Conservation (phyloP, 2,329 filamentous ascomycete genomes). For the Fusarium sp. region DNA sequence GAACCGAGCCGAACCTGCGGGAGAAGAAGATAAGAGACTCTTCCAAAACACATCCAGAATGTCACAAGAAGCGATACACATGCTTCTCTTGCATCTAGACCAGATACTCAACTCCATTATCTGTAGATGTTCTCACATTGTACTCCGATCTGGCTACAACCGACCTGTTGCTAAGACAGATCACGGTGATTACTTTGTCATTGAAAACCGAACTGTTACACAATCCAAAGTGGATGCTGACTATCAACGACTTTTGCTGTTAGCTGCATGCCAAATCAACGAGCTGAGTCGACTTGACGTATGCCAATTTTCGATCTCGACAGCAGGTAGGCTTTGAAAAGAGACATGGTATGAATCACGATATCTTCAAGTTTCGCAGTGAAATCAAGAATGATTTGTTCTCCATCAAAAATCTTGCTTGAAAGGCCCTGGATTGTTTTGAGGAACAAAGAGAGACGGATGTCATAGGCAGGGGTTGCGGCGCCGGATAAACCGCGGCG, state of each 20-base stretch:
- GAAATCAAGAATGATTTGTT: slow-evolving; percentile 4
- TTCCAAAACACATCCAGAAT: slow-evolving; percentile 4
- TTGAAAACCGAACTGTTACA: background rate
- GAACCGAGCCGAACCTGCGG: slow-evolving; percentile 21
- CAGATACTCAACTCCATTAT: slow-evolving; percentile 14
- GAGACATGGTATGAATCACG: background rate
- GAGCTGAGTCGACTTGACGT: background rate
- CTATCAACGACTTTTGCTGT: background rate
- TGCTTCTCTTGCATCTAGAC: slow-evolving; percentile 11
- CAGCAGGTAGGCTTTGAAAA: background rate
- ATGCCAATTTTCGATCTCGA: background rate
- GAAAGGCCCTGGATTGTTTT: background rate
- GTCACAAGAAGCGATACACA: slow-evolving; percentile 21
- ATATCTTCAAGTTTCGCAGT: background rate
- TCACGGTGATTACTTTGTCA: background rate
- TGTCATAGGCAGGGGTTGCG: slow-evolving; percentile 5
- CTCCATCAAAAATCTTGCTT: background rate
- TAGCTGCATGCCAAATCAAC: background rate
- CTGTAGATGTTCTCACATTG: slow-evolving; percentile 5
- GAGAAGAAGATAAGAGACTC: slow-evolving; percentile 26
- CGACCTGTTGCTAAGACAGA: background rate
- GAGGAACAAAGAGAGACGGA: background rate
- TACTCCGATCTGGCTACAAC: slow-evolving; percentile 1
- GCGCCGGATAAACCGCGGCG: slow-evolving; percentile 44
- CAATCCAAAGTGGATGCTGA: background rate